phyloP scores from a whole-genome alignment of 2,329 filamentous ascomycete genomes.

The Neonectria faginata region DNA sequence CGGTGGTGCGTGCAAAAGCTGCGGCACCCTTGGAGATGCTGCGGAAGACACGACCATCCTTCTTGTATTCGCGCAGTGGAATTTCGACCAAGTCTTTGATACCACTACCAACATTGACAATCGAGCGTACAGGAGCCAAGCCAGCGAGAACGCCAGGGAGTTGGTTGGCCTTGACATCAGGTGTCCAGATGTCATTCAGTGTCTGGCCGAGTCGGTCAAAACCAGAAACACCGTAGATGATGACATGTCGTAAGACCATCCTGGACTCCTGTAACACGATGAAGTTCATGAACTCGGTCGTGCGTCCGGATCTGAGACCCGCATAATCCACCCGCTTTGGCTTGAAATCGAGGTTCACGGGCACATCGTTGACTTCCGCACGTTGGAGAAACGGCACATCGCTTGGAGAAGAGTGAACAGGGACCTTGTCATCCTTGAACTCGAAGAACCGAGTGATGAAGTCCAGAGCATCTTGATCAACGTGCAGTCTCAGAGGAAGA shows the following conservation, averaged over 20 bases:
- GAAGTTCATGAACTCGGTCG: slow-evolving; percentile 99
- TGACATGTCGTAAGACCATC: slow-evolving; percentile 87
- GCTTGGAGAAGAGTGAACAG: slow-evolving; percentile 68
- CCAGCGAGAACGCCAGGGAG: slow-evolving; percentile 90
- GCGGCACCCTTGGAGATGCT: slow-evolving; percentile 91
- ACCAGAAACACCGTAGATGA: slow-evolving; percentile 90
- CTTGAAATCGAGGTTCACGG: slow-evolving; percentile 92
- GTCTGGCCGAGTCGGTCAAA: slow-evolving; percentile 91
- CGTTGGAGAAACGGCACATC: slow-evolving; percentile 90
- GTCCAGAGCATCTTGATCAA: slow-evolving; percentile 96
- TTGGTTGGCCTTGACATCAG: slow-evolving; percentile 89
- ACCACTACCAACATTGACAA: slow-evolving; percentile 91
- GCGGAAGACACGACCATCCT: slow-evolving; percentile 91
- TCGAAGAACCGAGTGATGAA: slow-evolving; percentile 98
- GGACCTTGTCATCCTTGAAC: slow-evolving; percentile 83
- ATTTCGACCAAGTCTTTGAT: slow-evolving; percentile 89
- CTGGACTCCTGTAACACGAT: slow-evolving; percentile 89
- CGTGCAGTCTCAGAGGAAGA: slow-evolving; percentile 88
- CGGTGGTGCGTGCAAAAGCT: slow-evolving; percentile 92
- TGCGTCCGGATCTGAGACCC: slow-evolving; percentile 90
- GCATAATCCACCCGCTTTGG: slow-evolving; percentile 98
- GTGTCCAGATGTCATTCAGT: slow-evolving; percentile 96
- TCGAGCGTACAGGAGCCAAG: slow-evolving; percentile 86
- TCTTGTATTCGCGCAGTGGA: slow-evolving; percentile 91
- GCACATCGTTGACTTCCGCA: slow-evolving; percentile 85